These are phyloP conservation scores for Nitzschia sp. DNA, from an alignment of 108 stramenopile species.

Conservation along the genomic window DNA sequence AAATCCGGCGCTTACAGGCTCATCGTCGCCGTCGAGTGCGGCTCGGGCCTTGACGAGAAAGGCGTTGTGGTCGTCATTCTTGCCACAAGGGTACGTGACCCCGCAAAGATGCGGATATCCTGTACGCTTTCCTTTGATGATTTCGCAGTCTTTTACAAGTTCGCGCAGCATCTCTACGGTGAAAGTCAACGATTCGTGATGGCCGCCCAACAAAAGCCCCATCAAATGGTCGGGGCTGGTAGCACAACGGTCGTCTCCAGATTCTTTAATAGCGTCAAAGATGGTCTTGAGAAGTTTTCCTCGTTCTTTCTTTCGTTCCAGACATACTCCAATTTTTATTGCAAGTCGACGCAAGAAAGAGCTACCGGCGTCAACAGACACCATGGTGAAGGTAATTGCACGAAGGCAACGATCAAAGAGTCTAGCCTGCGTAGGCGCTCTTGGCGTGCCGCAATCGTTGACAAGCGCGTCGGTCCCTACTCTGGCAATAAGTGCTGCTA, in stretches of 20 bases:
- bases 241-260: not conserved
- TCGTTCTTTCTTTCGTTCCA: not conserved
- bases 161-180: not conserved
- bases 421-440: not conserved
- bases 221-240: not conserved
- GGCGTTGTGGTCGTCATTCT: not conserved
- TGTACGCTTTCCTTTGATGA: not conserved
- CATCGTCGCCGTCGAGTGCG: not conserved
- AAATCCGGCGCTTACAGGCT: not conserved
- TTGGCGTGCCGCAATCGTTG: not conserved
- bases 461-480: constrained; percentile 2
- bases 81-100: not conserved
- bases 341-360: not conserved
- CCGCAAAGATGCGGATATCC: constrained; percentile 3
- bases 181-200: not conserved
- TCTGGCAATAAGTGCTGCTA: not conserved
- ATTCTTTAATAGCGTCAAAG: not conserved
- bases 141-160: constrained; percentile 1
- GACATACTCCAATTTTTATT: not conserved
- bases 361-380: constrained; percentile 1
- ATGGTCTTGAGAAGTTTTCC: not conserved
- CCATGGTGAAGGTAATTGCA: constrained; percentile 1
- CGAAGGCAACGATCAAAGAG: constrained; percentile 3
- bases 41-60: constrained; percentile 6
- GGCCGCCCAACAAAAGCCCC: not conserved